Conservation (phyloP, 495 filamentous ascomycete species). For the Chaetomium cochliodes region DNA sequence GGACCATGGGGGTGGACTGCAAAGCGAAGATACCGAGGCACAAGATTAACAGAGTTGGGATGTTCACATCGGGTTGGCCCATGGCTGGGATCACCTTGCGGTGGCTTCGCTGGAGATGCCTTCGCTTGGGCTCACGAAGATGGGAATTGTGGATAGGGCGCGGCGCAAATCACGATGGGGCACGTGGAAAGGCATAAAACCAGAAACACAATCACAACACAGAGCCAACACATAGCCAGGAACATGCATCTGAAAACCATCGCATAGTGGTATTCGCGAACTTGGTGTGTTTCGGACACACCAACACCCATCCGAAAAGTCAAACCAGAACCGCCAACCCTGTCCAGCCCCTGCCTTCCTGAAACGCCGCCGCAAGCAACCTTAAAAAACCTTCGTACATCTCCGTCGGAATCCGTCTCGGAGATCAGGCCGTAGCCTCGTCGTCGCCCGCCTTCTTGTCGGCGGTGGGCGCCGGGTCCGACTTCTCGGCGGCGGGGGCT, state of each 20-base stretch:
- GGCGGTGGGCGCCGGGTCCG: constrained; percentile 10
- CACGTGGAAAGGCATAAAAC: too few species aligned
- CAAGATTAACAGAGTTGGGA: too few species aligned
- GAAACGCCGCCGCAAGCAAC: constrained; percentile 20
- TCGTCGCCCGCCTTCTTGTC: constrained; percentile 19
- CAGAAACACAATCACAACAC: not conserved
- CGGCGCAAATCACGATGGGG: not conserved
- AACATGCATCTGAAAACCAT: not conserved
- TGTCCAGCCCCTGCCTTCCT: constrained; percentile 9
- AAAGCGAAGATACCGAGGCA: too few species aligned
- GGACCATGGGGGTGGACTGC: too few species aligned
- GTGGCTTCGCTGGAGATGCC: too few species aligned
- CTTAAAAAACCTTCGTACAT: not conserved
- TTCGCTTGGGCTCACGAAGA: too few species aligned
- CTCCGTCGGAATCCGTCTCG: not conserved
- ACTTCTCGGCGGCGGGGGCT: constrained; percentile 8
- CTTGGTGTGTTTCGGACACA: not conserved
- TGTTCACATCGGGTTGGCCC: too few species aligned
- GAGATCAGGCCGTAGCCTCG: constrained; percentile 9
- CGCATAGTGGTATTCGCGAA: not conserved
- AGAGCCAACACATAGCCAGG: not conserved
- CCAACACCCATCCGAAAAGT: constrained; percentile 8
- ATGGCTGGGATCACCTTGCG: too few species aligned
- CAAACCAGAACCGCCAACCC: constrained; percentile 16
- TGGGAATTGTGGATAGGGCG: too few species aligned